These are phyloP conservation scores for Gnomoniopsis smithogilvyi DNA, from an alignment of 2,329 filamentous ascomycete genomes.

Conservation along the genomic window DNA sequence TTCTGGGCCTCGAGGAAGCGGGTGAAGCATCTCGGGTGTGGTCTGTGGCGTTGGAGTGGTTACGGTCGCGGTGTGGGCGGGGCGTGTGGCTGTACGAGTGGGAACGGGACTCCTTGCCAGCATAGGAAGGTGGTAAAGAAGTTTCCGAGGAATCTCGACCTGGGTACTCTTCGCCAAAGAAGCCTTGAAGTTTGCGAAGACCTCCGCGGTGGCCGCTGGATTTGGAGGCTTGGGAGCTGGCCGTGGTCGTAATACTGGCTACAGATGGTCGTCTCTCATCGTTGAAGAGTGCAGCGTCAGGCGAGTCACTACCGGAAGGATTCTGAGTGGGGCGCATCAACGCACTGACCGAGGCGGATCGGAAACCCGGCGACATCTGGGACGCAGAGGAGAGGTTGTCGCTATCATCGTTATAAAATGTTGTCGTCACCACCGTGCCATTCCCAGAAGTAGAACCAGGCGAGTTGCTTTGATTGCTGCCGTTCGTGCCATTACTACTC, in stretches of 20 bases:
- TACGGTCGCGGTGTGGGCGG: slow-evolving; percentile 66
- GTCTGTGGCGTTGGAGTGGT: slow-evolving; percentile 75
- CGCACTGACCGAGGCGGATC: slow-evolving; percentile 41
- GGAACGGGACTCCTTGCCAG: slow-evolving; percentile 59
- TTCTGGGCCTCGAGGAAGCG: slow-evolving; percentile 71
- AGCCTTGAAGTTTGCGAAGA: slow-evolving; percentile 80
- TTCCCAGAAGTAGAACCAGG: slow-evolving; percentile 33
- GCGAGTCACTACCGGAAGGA: slow-evolving; percentile 54
- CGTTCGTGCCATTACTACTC: slow-evolving; percentile 29
- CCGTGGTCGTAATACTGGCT: slow-evolving; percentile 76
- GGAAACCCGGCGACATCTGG: slow-evolving; percentile 69
- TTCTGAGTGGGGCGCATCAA: slow-evolving; percentile 33
- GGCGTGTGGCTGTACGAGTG: slow-evolving; percentile 58
- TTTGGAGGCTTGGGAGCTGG: slow-evolving; percentile 82
- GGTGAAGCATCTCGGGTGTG: slow-evolving; percentile 73
- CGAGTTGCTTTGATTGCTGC: slow-evolving; percentile 19
- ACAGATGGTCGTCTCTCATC: slow-evolving; percentile 83
- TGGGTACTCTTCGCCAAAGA: slow-evolving; percentile 88
- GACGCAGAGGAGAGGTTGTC: slow-evolving; percentile 61
- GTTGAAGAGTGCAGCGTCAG: slow-evolving; percentile 57
- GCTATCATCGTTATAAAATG: slow-evolving; percentile 73
- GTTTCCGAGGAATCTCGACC: slow-evolving; percentile 72
- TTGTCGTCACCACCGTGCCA: slow-evolving; percentile 41
- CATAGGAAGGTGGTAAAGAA: slow-evolving; percentile 50
- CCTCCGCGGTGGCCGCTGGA: slow-evolving; percentile 67